Base-by-base conservation (phyloP, 2,329 filamentous ascomycete genomes). In the Aspergillus thermomutatus region DNA sequence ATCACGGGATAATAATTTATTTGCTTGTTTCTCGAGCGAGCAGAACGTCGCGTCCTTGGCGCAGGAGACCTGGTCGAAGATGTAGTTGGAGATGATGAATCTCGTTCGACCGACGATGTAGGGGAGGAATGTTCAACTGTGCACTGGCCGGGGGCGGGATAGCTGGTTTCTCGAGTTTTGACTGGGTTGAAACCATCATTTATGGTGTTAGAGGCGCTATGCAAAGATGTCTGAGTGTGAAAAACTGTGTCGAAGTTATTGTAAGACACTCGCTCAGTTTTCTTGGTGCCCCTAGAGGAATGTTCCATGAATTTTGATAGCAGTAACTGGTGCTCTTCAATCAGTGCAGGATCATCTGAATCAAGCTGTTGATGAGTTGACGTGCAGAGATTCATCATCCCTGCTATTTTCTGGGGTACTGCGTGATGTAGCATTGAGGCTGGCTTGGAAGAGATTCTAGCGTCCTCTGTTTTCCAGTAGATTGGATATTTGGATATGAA, bases 1-100 rank as follows among this genome's bases (percentile, higher is more conserved):
- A 59, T 31, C 28, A 56, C 64, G 14, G 64, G 55, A 49, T 69
- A 74, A 50, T 76, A 75, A 21, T 75, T 75, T 1, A 17, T 47
- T 2, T 71, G 70, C 3, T 62, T 65, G 5, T 51, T 64, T 54
- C 60, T 66, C 37, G 62, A 55, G 19, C 73, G 68, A 53, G 56
- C 49, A 28, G 72, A 69, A 3, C 73, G 70, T 37, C 68, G 68
- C 45, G 43, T 52, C 11, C 55, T 26, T 19, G 54, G 23, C 11
- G 43, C 37, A 11, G 25, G 49, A 26, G 49, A 57, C 23, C 27
- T 59, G n/a, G n/a, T 14, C 25, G 17, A 21, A n/a, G 51, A 27
- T 4, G 26, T 21, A 26, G 21, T 3, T 14, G 43, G 43, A 7
- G 43, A 46, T 46, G 21, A 46, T 3, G 43, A 46, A 14, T 46